Evolutionary conservation across 345 rosid genomes (phyloP), one percentile per base, ranked within the genome.

Genomic region (Crucihimalaya himalaica): DNA sequence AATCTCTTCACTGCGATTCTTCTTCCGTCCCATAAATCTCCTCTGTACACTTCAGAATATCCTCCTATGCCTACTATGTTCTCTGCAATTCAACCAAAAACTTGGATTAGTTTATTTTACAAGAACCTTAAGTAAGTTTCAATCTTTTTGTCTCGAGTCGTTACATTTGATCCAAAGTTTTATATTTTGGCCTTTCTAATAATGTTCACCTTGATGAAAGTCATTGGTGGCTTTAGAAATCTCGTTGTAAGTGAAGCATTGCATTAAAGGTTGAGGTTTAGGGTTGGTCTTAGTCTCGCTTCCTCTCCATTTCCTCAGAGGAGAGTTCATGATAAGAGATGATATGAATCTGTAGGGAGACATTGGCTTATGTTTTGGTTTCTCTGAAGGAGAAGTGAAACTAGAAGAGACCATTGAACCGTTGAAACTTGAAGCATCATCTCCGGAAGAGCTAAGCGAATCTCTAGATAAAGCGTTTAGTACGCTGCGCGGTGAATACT

Each of bases 31-130:
- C 69, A 59, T 66, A 94, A 85, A 65, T 88, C 88, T 16, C 98
- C 98, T 82, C 86, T 86, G 70, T 91, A 94, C 32, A 94, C 98
- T 65, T 94, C 96, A 15, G 98, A 88, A 80, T 87, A 89, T 19
- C 97, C 98, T 13, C 98, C 96, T 81, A 83, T 70, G 7, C 97
- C 97, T 20, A 88, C 90, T 71, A 89, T 70, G 29, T 86, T 86
- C 46, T 86, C 98, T 93, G 83, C 43, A 56, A 60, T 47, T 71
- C 71, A 62, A 47, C 42, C 23, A 27, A 16, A 69, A 28, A n/a
- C 32, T 39, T 67, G 15, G 7, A 34, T 47, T 18, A 65, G 11
- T 8, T 23, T 8, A n/a, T n/a, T 21, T 16, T 18, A 34, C 2
- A 35, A 12, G 11, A 39, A 11, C 61, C 68, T 18, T 40, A 50